Base-by-base conservation (phyloP, 345 rosid species). In the Ceriops zippeliana region DNA sequence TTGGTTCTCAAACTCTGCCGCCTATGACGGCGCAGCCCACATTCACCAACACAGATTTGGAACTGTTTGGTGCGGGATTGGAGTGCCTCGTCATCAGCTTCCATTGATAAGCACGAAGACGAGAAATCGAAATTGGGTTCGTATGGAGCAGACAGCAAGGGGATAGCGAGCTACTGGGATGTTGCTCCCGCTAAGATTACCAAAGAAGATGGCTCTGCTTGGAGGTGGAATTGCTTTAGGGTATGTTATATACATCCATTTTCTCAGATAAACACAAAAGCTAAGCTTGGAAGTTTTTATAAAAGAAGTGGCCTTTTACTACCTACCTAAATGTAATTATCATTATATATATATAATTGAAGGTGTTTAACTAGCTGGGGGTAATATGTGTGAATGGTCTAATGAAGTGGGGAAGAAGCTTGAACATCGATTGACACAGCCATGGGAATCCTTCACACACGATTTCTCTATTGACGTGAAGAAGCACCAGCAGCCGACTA, bases 201-300 rank as follows among this genome's bases (percentile, higher is more conserved):
- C 69, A 87, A 75, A 51, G 77, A 73, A 24, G 91, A 87, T 16
- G 91, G 91, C 57, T 85, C 91, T 26, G 86, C 86, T 52, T 87
- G 89, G 91, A 82, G 79, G 27, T 85, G 91, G 91, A 85, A 83
- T 61, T 80, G 87, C 71, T 87, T 87, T 67, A 82, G 80, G 82
- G 86, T 82, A 76, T 5, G 37, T 53, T 16, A 9, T 26, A 11
- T 30, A 16, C 28, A 35, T 58, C 34, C 34, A 54, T 54, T 53
- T 20, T 20, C 5, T 53, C 3, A 21, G 26, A 53, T 15, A 53
- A 21, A 20, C 24, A 53, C 21, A 53, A 21, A 53, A 21, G 6
- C 4, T 7, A 53, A 20, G 22, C 57, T 52, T 52, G 35, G 6
- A 32, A 32, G 35, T 32, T 32, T 6, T 6, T 37, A 37, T 37